These are phyloP conservation scores for Penicillium canescens DNA, from an alignment of 495 filamentous ascomycete species.

Conservation along the genomic window DNA sequence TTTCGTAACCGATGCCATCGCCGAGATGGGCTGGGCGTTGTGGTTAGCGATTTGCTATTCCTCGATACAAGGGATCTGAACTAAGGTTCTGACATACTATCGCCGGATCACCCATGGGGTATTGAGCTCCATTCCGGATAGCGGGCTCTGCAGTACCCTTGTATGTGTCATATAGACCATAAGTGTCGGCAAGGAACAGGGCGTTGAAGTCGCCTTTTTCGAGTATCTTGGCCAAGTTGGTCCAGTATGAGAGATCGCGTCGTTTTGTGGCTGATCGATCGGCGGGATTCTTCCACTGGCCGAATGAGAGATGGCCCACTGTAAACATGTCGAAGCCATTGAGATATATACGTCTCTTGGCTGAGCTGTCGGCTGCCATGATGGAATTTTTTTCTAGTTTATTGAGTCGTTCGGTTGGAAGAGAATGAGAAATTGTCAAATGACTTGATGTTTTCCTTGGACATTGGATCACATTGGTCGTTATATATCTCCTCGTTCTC, in stretches of 20 bases:
- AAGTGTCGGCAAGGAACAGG: constrained; percentile 54
- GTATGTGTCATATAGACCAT: constrained; percentile 49
- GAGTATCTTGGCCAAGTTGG: constrained; percentile 14
- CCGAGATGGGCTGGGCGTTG: constrained; percentile 36
- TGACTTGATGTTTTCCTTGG: background rate
- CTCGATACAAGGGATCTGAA: no score
- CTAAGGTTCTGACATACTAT: constrained; percentile 1
- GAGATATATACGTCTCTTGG: constrained; percentile 19
- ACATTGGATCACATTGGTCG: background rate
- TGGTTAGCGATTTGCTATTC: background rate
- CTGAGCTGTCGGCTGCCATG: constrained; percentile 1
- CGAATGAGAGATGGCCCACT: constrained; percentile 20
- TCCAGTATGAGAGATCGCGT: constrained; percentile 20
- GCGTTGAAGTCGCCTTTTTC: constrained; percentile 42
- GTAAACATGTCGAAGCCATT: constrained; percentile 26
- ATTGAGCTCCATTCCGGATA: constrained; percentile 41
- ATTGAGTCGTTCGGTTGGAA: no score
- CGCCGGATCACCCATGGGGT: constrained; percentile 43
- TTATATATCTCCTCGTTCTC: background rate
- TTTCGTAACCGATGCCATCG: constrained; percentile 33
- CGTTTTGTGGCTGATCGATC: constrained; percentile 12
- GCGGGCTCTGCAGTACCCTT: constrained; percentile 36
- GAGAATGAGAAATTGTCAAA: background rate
- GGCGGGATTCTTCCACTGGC: constrained; percentile 19
- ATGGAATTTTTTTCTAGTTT: background rate